Evolutionary conservation across 1,284 basidiomycete species (phyloP).

Genomic region (Cryptococcus sp.): DNA sequence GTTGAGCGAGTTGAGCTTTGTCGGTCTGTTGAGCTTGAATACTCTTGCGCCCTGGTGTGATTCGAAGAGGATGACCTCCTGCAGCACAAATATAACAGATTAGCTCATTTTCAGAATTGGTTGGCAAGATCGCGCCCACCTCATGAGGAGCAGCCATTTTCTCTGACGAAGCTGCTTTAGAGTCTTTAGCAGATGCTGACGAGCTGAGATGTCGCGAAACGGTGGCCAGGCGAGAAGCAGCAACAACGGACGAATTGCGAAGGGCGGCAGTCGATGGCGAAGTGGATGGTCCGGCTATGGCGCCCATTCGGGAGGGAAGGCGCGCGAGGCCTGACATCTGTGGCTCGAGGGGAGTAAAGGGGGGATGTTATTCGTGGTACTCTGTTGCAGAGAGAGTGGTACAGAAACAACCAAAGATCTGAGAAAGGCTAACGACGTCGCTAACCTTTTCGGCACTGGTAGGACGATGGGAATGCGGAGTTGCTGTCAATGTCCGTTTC

Average conservation of each 20-base stretch:
- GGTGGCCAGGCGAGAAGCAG: conserved; percentile 29
- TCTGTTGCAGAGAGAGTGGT: too few relatives aligned
- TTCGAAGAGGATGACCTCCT: conserved; percentile 34
- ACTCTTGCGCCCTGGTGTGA: conserved; percentile 29
- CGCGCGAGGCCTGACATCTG: conserved; percentile 29
- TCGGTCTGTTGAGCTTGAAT: conserved; percentile 63
- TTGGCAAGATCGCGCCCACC: conserved; percentile 3
- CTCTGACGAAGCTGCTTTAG: conserved; percentile 5
- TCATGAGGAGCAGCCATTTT: conserved; percentile 15
- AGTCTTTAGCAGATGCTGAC: conserved; percentile 12
- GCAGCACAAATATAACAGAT: neutral
- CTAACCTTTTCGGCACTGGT: too few relatives aligned
- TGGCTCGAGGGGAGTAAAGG: neutral
- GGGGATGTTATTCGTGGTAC: too few relatives aligned
- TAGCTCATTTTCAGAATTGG: neutral
- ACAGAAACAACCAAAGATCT: too few relatives aligned
- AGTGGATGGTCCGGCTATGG: conserved; percentile 14
- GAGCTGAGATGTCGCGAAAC: conserved; percentile 39
- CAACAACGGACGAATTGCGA: conserved; percentile 3
- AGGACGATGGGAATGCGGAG: too few relatives aligned
- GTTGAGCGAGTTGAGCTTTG: conserved; percentile 85
- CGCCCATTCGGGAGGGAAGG: conserved; percentile 28
- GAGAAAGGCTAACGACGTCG: too few relatives aligned
- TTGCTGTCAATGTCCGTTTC: too few relatives aligned
- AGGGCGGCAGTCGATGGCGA: conserved; percentile 2